Conservation (phyloP, 768 basidiomycete species). For the Cystofilobasidium macerans region DNA sequence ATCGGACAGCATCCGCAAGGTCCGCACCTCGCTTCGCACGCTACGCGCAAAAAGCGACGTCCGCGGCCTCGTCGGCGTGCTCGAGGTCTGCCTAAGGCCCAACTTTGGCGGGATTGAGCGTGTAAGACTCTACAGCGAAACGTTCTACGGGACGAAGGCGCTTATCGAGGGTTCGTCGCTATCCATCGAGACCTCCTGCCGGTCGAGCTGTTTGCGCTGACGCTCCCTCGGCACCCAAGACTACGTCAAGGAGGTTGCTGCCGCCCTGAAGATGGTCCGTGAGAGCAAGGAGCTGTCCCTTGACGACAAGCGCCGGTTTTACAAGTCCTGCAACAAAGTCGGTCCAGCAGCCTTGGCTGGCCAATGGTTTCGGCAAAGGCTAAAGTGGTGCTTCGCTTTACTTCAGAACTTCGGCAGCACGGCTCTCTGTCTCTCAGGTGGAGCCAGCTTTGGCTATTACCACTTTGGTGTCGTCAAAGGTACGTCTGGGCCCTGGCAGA, state of each 20-base stretch:
- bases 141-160: conserved; percentile 81
- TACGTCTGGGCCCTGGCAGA: neutral
- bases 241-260: conserved; percentile 68
- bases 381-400: neutral
- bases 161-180: conserved; percentile 63
- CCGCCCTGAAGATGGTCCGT: conserved; percentile 63
- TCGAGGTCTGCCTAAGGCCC: conserved; percentile 78
- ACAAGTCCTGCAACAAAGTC: conserved; percentile 65
- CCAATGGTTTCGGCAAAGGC: too few relatives aligned
- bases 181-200: neutral
- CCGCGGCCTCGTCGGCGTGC: conserved; percentile 72
- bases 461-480: conserved; percentile 33
- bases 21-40: conserved; percentile 58
- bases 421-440: conserved; percentile 90
- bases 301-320: conserved; percentile 87
- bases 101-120: conserved; percentile 94
- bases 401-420: conserved; percentile 65
- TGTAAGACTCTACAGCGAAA: conserved; percentile 83
- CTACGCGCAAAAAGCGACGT: conserved; percentile 68
- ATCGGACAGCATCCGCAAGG: conserved; percentile 38
- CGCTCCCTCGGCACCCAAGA: conserved; percentile 42
- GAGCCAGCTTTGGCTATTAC: conserved; percentile 92
- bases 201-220: neutral
- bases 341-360: neutral
- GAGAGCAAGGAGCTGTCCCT: conserved; percentile 58